Percentiles rank a stretch among this genome's conserved stretches.
Evolutionary conservation across 352 stramenopile genomes (phyloP).

Genomic region (Elongisporangium prolatum): DNA sequence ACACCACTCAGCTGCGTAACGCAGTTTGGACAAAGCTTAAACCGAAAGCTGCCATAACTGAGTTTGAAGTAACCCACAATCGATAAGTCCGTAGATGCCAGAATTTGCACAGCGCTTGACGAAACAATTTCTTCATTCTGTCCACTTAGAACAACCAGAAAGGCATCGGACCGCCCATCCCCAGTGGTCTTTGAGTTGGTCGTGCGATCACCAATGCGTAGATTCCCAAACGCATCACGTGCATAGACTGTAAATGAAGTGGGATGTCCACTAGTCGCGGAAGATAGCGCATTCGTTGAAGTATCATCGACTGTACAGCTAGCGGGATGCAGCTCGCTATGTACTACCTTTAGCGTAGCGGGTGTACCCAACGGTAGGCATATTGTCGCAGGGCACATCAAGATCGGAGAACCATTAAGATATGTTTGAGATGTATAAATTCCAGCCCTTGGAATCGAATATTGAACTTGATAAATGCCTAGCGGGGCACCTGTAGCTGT

Average conservation of each 20-base stretch:
- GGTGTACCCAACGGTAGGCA: conserved; percentile 47
- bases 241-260: conserved; percentile 87
- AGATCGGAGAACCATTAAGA: conserved; percentile 80
- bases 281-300: conserved; percentile 55
- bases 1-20: conserved; percentile 35
- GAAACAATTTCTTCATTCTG: conserved; percentile 67
- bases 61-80: conserved; percentile 60
- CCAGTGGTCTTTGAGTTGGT: conserved; percentile 64
- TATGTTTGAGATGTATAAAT: conserved; percentile 82
- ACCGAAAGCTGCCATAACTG: conserved; percentile 59
- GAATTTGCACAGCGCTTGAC: conserved; percentile 86
- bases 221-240: conserved; percentile 92
- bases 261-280: conserved; percentile 76
- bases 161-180: conserved; percentile 88
- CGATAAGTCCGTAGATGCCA: conserved; percentile 24
- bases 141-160: conserved; percentile 84
- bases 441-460: conserved; percentile 90
- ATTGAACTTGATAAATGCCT: conserved; percentile 91
- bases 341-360: conserved; percentile 83
- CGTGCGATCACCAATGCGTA: conserved; percentile 70
- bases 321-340: conserved; percentile 81
- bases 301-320: conserved; percentile 86
- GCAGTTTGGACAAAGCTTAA: conserved; percentile 47
- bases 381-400: conserved; percentile 81
- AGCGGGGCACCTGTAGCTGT: conserved; percentile 20